Conservation (phyloP, 23 red algal genomes). For the Gracilaria gracilis region DNA sequence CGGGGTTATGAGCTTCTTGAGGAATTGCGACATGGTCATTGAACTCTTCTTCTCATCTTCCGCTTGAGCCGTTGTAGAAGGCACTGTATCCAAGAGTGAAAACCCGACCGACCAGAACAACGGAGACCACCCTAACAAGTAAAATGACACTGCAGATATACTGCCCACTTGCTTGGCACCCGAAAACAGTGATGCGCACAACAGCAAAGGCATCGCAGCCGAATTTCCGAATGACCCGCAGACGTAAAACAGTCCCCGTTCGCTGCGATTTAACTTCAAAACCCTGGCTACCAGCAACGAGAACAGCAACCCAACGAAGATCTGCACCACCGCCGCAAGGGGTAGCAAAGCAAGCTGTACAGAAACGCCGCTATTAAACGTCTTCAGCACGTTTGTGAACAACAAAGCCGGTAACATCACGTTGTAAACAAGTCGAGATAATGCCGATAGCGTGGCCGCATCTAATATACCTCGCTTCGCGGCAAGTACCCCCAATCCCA, state of each 20-base stretch:
- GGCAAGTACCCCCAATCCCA: not conserved
- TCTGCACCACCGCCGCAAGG: conserved; percentile 42
- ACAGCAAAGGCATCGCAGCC: conserved; percentile 69
- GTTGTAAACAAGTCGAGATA: conserved; percentile 48
- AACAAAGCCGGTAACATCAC: conserved; percentile 71
- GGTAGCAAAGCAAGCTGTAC: conserved; percentile 32
- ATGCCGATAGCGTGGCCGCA: not conserved
- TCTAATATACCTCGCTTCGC: not conserved
- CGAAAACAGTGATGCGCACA: conserved; percentile 55
- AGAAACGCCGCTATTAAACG: not conserved
- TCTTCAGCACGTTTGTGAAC: conserved; percentile 58
- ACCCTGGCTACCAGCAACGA: not conserved
- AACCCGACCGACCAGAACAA: conserved; percentile 78
- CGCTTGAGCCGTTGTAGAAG: not conserved
- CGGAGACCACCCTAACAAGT: conserved; percentile 72
- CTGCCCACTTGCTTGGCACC: not conserved
- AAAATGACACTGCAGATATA: conserved; percentile 75
- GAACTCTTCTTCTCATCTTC: not conserved
- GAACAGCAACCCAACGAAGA: conserved; percentile 31
- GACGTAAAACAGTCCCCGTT: conserved; percentile 41
- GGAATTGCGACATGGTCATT: not conserved
- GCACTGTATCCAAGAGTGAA: not conserved
- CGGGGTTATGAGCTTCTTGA: conserved; percentile 37
- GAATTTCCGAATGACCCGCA: conserved; percentile 64
- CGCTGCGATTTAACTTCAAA: conserved; percentile 20